These are phyloP conservation scores for Bryopsis sp. DNA, from an alignment of 139 green algal species.

Conservation along the genomic window DNA sequence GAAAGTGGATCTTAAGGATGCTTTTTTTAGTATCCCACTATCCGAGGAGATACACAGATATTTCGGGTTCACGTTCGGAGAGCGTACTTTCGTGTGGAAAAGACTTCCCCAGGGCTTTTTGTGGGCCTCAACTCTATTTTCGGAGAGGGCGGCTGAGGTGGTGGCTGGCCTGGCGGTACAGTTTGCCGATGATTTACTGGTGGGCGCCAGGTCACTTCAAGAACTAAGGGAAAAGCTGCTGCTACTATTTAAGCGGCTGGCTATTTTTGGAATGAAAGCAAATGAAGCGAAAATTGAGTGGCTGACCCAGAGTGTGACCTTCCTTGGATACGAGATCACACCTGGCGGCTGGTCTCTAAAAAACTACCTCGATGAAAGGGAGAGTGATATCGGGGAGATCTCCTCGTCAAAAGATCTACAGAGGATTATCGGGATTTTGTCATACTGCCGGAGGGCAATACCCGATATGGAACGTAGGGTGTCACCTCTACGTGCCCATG, in stretches of 20 bases:
- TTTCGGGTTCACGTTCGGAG: constrained; percentile 15
- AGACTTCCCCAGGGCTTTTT: constrained; percentile 10
- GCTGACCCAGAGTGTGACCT: not conserved
- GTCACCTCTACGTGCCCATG: not conserved
- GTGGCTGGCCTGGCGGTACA: constrained; percentile 5
- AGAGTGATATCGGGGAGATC: not conserved
- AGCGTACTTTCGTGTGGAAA: not conserved
- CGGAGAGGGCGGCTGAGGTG: constrained; percentile 12
- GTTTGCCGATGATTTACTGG: constrained; percentile 15
- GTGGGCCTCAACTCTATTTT: constrained; percentile 15
- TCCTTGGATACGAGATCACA: constrained; percentile 5
- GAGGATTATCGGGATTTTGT: constrained; percentile 11
- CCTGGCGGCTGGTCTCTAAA: not conserved
- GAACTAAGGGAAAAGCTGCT: not conserved
- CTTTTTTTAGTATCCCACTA: constrained; percentile 14
- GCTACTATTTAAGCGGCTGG: constrained; percentile 6
- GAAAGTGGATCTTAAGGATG: constrained; percentile 18
- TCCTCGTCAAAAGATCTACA: constrained; percentile 7
- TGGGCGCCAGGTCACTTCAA: not conserved
- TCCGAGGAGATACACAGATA: not conserved
- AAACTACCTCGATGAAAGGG: constrained; percentile 4
- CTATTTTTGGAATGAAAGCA: constrained; percentile 14
- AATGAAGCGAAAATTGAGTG: constrained; percentile 12
- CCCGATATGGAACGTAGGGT: not conserved
- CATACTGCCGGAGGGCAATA: not conserved